Evolutionary conservation across 2,329 filamentous ascomycete species (phyloP).

Genomic region (Penicillium sp.): DNA sequence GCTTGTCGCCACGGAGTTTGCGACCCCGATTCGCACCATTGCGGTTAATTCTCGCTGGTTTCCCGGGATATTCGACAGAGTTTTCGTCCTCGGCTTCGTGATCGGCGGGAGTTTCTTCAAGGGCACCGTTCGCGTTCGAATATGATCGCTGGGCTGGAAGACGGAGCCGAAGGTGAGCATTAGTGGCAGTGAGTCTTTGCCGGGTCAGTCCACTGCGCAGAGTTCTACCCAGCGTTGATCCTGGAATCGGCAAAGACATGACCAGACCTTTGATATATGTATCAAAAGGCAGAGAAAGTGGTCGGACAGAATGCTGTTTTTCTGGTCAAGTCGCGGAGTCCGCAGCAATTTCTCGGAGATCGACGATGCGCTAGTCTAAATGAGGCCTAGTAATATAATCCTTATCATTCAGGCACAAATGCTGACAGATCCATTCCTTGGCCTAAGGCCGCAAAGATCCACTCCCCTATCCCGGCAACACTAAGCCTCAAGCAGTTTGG

Average conservation of each 20-base stretch:
- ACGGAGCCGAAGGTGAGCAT: background rate
- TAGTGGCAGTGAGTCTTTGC: slow-evolving; percentile 9
- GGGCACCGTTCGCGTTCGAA: background rate
- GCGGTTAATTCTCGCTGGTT: background rate
- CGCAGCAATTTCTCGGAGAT: slow-evolving; percentile 22
- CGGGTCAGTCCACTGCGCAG: slow-evolving; percentile 25
- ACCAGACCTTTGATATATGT: background rate
- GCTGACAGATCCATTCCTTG: background rate
- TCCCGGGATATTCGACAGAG: background rate
- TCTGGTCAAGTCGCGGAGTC: slow-evolving; percentile 11
- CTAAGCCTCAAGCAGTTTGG: slow-evolving; percentile 14
- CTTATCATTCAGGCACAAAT: slow-evolving; percentile 8
- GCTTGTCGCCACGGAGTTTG: background rate
- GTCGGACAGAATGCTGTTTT: background rate
- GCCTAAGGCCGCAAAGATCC: slow-evolving; percentile 4
- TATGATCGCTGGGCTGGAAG: slow-evolving; percentile 3
- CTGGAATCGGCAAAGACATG: slow-evolving; percentile 25
- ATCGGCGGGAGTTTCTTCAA: slow-evolving; percentile 1
- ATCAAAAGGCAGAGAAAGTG: background rate
- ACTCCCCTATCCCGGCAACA: slow-evolving; percentile 8
- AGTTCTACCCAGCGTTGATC: slow-evolving; percentile 27
- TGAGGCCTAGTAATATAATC: slow-evolving; percentile 12
- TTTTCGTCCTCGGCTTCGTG: slow-evolving; percentile 7
- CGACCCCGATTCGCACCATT: slow-evolving; percentile 4
- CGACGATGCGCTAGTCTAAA: slow-evolving; percentile 11